Percentiles rank a stretch among this genome's conserved stretches.
phyloP scores from a whole-genome alignment of 2,329 filamentous ascomycete genomes.

The Hortaea werneckii region DNA sequence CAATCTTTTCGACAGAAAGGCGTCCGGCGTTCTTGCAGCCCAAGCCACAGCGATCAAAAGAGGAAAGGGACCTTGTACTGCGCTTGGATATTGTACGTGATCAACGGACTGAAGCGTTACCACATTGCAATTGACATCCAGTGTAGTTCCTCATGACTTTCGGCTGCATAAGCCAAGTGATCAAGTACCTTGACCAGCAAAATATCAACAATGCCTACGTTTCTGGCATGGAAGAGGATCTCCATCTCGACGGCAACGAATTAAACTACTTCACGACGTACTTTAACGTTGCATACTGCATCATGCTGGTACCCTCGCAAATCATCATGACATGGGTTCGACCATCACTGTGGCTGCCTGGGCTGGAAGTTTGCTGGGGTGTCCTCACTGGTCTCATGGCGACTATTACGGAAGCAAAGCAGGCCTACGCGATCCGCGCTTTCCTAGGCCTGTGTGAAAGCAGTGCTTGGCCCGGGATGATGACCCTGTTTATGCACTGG shows the following conservation, averaged over 20 bases:
- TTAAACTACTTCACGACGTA: slow-evolving; percentile 45
- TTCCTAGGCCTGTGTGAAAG: slow-evolving; percentile 42
- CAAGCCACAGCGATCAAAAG: too few species aligned
- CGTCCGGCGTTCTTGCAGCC: too few species aligned
- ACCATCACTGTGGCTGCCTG: slow-evolving; percentile 40
- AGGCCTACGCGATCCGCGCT: slow-evolving; percentile 40
- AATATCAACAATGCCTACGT: slow-evolving; percentile 37
- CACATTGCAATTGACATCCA: too few species aligned
- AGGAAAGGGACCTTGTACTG: too few species aligned
- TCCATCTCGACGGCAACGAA: slow-evolving; percentile 43
- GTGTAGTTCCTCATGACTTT: slow-evolving; percentile 32
- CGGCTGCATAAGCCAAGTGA: slow-evolving; percentile 40
- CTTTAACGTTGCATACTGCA: slow-evolving; percentile 51
- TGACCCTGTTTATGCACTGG: slow-evolving; percentile 44
- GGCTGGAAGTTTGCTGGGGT: slow-evolving; percentile 40
- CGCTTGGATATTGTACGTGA: too few species aligned
- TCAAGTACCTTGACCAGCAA: slow-evolving; percentile 36
- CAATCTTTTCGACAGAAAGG: too few species aligned
- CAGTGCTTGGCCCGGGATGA: slow-evolving; percentile 42
- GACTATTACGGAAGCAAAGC: slow-evolving; percentile 30
- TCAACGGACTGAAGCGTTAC: too few species aligned
- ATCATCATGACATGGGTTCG: slow-evolving; percentile 41
- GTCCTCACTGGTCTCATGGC: slow-evolving; percentile 38
- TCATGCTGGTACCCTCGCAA: slow-evolving; percentile 35
- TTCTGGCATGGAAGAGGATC: slow-evolving; percentile 43